Evolutionary conservation across 345 rosid genomes (phyloP), one percentile per base, ranked within the genome.

Genomic region (Tarenaya hassleriana): DNA sequence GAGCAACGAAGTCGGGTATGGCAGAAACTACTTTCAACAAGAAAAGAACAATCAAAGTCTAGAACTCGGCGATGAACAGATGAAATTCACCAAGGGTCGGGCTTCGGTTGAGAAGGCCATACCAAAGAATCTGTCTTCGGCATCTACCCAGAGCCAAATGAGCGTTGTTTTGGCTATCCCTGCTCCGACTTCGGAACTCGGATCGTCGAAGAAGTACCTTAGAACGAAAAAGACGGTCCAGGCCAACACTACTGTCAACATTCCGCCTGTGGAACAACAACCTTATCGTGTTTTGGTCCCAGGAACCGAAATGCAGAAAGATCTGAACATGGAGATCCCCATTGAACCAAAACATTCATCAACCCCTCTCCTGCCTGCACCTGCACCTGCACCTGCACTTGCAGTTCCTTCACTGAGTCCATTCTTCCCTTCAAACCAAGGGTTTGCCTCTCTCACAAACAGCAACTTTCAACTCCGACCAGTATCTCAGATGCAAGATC

Each of bases 81-180:
- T 50, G 35, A 47, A 27, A 17, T 18, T 10, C 0, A 3, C 16
- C 3, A 56, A 44, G 45, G 52, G 42, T 11, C 16, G 17, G 27
- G 16, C 27, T 41, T 45, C 46, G 47, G 47, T 29, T 12, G 50
- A 18, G 43, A 41, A 42, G 0, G 34, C 40, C 27, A 34, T 10
- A n/a, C 5, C 5, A 2, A 24, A 24, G 2, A 2, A 2, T 24
- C 2, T 24, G 29, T 2, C 29, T 2, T 24, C 29, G 29, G 5
- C 29, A 5, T 24, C 29, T 24, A 24, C 29, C 2, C 29, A 24
- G 2, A 47, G 44, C n/a, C 60, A 34, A 17, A 66, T 53, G 35
- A 47, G 34, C 15, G 40, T 66, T 47, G 61, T 66, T 53, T 66
- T 66, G 39, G 66, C 61, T 44, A 59, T 66, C 13, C 1, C 53